Base-by-base conservation (phyloP, 2,329 filamentous ascomycete genomes). In the Fusarium beomiforme region DNA sequence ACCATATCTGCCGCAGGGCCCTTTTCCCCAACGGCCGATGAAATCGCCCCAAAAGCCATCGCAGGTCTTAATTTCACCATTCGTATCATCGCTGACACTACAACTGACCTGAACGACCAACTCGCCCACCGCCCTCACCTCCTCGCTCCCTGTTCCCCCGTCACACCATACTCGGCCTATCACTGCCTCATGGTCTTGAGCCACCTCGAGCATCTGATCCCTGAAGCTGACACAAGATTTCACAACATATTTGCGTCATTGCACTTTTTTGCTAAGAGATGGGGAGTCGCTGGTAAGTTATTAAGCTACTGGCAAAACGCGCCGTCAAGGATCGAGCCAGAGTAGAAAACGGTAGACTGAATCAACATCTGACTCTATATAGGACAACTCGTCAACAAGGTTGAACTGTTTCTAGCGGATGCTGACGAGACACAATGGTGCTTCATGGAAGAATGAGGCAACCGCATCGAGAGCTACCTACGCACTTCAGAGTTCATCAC, bases 11-110 rank as follows among this genome's bases (percentile, higher is more conserved):
- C 69, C 46, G 49, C 54, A 10, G 66, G 68, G 36, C 68, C 72
- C 39, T 72, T 72, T 23, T 60, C 75, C 8, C 46, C 65, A 14
- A 59, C 60, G 12, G 57, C 61, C 31, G 73, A 79, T 64, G 74
- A 80, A 39, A 77, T 79, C 29, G 74, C 78, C 36, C 75, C 74
- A 37, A 81, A 81, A 59, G 79, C 79, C 66, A 78, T 81, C 19
- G 78, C 79, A 17, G 79, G 79, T 57, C 75, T 81, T 59, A 81
- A 81, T 70, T 81, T 81, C 59, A 79, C 79, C 57, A 78, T 81
- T 37, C 77, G 79, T 47, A 79, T 81, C 51, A 78, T 81, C 39
- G 75, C 78, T 57, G 79, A 81, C 56, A 79, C 78, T 24, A 80
- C 78, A n/a, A 76, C 76, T 41, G 78, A 80, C 36, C 77, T 80